These are phyloP conservation scores for Aspergillus pseudotamarii DNA, from an alignment of 2,329 filamentous ascomycete genomes.

Conservation along the genomic window DNA sequence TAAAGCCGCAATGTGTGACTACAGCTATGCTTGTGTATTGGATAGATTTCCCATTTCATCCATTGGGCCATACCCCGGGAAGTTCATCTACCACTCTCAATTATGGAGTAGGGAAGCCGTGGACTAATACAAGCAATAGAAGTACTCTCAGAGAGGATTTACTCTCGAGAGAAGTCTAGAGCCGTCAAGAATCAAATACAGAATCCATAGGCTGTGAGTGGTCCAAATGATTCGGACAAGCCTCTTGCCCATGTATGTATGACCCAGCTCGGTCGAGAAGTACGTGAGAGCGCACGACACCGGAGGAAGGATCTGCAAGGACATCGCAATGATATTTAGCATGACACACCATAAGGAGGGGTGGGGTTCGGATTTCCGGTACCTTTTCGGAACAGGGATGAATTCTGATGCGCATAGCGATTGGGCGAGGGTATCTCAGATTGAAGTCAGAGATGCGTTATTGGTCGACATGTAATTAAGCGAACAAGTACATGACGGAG, in stretches of 20 bases:
- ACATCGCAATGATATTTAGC: not conserved
- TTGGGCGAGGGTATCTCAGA: slow-evolving; percentile 21
- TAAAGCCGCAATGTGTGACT: not conserved
- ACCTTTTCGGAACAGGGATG: slow-evolving; percentile 12
- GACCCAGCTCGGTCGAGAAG: slow-evolving; percentile 3
- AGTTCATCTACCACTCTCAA: not conserved
- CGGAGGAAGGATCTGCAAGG: slow-evolving; percentile 5
- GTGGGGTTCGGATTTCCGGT: not conserved
- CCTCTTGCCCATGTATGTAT: slow-evolving; percentile 11
- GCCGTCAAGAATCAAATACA: not conserved
- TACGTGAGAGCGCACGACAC: slow-evolving; percentile 14
- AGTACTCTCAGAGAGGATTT: not conserved
- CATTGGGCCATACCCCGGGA: not conserved
- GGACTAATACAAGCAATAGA: not conserved
- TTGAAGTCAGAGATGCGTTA: slow-evolving; percentile 1
- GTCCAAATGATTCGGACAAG: slow-evolving; percentile 14
- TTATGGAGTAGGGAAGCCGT: not conserved
- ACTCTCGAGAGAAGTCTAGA: not conserved
- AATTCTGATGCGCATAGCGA: slow-evolving; percentile 23
- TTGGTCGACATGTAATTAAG: slow-evolving; percentile 5
- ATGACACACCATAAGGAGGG: not conserved
- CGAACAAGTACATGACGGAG: slow-evolving; percentile 2
- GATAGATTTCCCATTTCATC: not conserved
- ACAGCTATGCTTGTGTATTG: not conserved
- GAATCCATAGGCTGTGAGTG: slow-evolving; percentile 14